Conservation (phyloP, 2,329 filamentous ascomycete species). For the Trichoderma simmonsii region DNA sequence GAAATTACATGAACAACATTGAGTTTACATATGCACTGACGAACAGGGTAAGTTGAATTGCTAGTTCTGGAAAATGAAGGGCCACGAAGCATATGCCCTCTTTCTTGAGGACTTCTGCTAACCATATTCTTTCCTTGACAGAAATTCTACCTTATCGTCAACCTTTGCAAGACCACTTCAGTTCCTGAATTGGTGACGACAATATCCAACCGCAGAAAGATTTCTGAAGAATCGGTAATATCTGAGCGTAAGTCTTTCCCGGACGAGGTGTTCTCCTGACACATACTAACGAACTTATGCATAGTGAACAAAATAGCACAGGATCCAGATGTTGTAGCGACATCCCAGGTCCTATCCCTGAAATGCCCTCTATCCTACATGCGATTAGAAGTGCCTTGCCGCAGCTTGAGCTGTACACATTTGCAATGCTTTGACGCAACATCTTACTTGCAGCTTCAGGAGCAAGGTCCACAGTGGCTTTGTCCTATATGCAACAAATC, state of each 20-base stretch:
- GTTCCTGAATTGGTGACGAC: conserved; percentile 68
- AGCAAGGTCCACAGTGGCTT: conserved; percentile 95
- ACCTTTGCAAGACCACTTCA: conserved; percentile 70
- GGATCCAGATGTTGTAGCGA: conserved; percentile 86
- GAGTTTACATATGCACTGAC: conserved; percentile 92
- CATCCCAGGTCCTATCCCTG: conserved; percentile 81
- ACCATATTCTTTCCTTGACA: conserved; percentile 32
- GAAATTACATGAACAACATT: conserved; percentile 71
- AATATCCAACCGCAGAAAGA: conserved; percentile 66
- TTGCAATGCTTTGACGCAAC: conserved; percentile 93
- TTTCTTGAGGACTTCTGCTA: conserved; percentile 18
- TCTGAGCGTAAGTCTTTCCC: conserved; percentile 64
- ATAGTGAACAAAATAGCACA: conserved; percentile 76
- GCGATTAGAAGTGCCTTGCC: conserved; percentile 74
- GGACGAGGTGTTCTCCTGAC: too few relatives aligned
- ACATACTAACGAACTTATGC: neutral
- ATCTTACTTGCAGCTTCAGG: conserved; percentile 88
- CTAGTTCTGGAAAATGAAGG: neutral
- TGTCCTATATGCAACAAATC: conserved; percentile 90
- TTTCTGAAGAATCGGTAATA: conserved; percentile 78
- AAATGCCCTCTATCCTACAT: conserved; percentile 90
- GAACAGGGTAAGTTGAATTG: conserved; percentile 55
- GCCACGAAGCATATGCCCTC: neutral
- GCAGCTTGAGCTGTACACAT: conserved; percentile 77
- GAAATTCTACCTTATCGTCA: conserved; percentile 71